phyloP scores from a whole-genome alignment of 148 eudicot genomes.

The Nepenthes mirabilis region DNA sequence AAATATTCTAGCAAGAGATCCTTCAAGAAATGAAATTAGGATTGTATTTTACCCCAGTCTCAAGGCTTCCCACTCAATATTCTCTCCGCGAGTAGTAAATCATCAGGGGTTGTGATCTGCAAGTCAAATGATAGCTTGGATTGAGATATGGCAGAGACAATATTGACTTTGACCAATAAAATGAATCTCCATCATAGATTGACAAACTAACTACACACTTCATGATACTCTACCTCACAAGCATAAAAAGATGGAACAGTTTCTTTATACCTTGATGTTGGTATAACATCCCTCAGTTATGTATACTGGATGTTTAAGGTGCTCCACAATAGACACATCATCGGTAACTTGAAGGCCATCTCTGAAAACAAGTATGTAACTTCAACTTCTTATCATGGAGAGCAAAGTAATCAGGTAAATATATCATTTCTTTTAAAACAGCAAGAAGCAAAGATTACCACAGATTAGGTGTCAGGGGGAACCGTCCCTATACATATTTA shows the following conservation, averaged over 20 bases:
- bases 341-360: slow-evolving; percentile 89
- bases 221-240: neutral
- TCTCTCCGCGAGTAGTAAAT: slow-evolving; percentile 83
- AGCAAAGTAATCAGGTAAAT: too few relatives aligned
- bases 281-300: slow-evolving; percentile 94
- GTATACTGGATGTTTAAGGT: slow-evolving; percentile 84
- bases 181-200: neutral
- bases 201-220: neutral
- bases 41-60: neutral
- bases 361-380: slow-evolving; percentile 19
- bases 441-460: too few relatives aligned
- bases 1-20: neutral
- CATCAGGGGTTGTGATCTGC: slow-evolving; percentile 97
- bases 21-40: neutral
- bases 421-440: too few relatives aligned
- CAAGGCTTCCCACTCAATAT: slow-evolving; percentile 36
- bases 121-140: slow-evolving; percentile 3
- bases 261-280: slow-evolving; percentile 71
- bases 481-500: too few relatives aligned
- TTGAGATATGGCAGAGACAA: neutral
- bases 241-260: neutral
- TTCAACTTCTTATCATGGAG: neutral
- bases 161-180: neutral
- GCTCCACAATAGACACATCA: slow-evolving; percentile 96
- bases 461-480: too few relatives aligned